phyloP scores from a whole-genome alignment of 2,329 filamentous ascomycete genomes.

The Diaporthe sp. region DNA sequence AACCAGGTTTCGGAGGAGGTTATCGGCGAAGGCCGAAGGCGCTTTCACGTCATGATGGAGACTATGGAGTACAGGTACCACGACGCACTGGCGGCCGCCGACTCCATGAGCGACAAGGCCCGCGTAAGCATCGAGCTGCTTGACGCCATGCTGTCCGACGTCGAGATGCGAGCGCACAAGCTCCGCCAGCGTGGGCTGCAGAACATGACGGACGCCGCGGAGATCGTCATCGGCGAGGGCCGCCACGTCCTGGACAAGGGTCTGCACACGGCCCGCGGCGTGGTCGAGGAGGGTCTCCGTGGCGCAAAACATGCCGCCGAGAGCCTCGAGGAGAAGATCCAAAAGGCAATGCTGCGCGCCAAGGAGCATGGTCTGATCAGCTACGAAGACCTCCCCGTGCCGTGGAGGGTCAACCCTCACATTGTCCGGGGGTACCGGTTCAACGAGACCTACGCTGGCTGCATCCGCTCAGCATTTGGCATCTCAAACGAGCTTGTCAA shows the following conservation, averaged over 20 bases:
- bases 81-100: slow-evolving; percentile 85
- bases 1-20: slow-evolving; percentile 92
- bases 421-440: slow-evolving; percentile 95
- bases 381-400: slow-evolving; percentile 91
- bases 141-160: slow-evolving; percentile 86
- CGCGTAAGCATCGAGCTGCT: slow-evolving; percentile 88
- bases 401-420: slow-evolving; percentile 96
- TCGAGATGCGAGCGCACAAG: slow-evolving; percentile 86
- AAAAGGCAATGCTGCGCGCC: slow-evolving; percentile 81
- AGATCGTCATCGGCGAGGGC: slow-evolving; percentile 81
- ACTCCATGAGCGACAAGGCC: slow-evolving; percentile 92
- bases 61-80: slow-evolving; percentile 91
- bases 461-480: slow-evolving; percentile 84
- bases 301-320: slow-evolving; percentile 86
- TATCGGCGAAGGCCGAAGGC: slow-evolving; percentile 86
- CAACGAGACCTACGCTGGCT: slow-evolving; percentile 90
- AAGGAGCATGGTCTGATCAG: slow-evolving; percentile 85
- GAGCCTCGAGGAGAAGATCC: slow-evolving; percentile 86
- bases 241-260: slow-evolving; percentile 86
- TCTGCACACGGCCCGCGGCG: slow-evolving; percentile 79
- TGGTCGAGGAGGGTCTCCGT: slow-evolving; percentile 85
- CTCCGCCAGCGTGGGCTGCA: slow-evolving; percentile 82
- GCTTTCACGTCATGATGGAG: slow-evolving; percentile 91
- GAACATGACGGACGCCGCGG: slow-evolving; percentile 73
- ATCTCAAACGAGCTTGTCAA: slow-evolving; percentile 96